Evolutionary conservation across 352 stramenopile species (phyloP), one percentile per base, ranked within the genome.

Genomic region (Phytophthora agathidicida): DNA sequence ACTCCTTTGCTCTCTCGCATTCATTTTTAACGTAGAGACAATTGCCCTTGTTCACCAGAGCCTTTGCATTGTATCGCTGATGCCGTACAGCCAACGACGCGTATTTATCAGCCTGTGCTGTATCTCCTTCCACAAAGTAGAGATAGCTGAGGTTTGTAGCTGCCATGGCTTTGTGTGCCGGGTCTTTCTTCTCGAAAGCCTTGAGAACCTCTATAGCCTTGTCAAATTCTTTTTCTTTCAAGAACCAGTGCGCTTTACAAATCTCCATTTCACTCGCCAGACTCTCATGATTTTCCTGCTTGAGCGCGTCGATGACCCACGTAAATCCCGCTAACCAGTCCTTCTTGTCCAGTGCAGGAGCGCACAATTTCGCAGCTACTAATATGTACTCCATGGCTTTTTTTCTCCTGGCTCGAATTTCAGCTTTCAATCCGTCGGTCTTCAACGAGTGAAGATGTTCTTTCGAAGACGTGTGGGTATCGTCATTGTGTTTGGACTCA

Each of bases 21-120:
- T 99, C 93, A 44, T 95, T 91, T 59, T 94, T 88, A 7, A 97
- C 77, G 68, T 97, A 98, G 14, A 98, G 71, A 56, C 96, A 98
- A 69, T 99, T 99, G 32, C 91, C 96, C 61, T 98, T 98, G 79
- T 99, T 99, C 13, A 99, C 96, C 8, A 99, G 81, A 24, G 96
- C 96, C 53, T 98, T 98, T 33, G 95, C 92, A 66, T 98, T 99
- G 77, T 98, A 99, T 16, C 95, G 78, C 47, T 98, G 88, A 50
- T 96, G 83, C n/a, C 83, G 77, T 35, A 99, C 91, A 8, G 96
- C 96, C 53, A 98, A 65, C 5, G 82, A 88, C 19, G 82, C 82
- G 75, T 98, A 98, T 60, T 96, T 94, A 59, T 98, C 91, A 3
- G 96, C 96, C 47, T 93, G 86, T 17, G 75, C 56, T 13, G 87